Base-by-base conservation (phyloP, 768 basidiomycete genomes). In the Asterophora parasitica region DNA sequence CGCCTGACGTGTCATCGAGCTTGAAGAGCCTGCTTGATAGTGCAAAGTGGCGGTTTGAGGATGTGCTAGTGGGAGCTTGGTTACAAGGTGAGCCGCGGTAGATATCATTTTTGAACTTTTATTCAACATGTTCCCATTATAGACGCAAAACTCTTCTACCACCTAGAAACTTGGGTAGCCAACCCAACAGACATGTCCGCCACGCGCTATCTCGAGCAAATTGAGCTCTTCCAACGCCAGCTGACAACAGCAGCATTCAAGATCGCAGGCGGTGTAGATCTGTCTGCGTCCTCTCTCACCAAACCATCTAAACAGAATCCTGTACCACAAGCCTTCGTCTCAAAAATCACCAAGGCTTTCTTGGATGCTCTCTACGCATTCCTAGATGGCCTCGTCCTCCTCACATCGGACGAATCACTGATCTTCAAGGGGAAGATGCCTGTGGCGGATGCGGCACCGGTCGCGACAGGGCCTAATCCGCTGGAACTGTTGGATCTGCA, bases 91-190 rank as follows among this genome's bases (percentile, higher is more conserved):
- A 37, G 74, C 65, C 20, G 17, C 2, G n/a, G 49, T 23, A 34
- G 48, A 17, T 7, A 33, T 19, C 32, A 9, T 11, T 36, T 33
- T 27, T 11, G 1, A 20, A 13, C 32, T 11, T 42, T 31, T 34
- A 35, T 48, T 38, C 30, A 33, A 15, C 39, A 4, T 50, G 44
- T 15, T 41, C 42, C 6, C 56, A 23, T 23, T 23, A 3, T 23
- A 96, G 95, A 99, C 62, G 82, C 94, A 1, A 79, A 81, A 50
- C 63, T 84, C 16, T 85, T 98, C 58, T 85, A 91, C 64, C 71
- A 81, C 46, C 75, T 98, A 20, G 96, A 99, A 59, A 80, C 78
- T n/a, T 98, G 94, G 92, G 66, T 75, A 2, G 71, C 80, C 0
- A 84, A 79, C 50, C 69, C 81, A 2, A 67, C 70, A 2, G 81